Percentiles rank a stretch among this genome's conserved stretches.
phyloP scores from a whole-genome alignment of 2,329 filamentous ascomycete species.

The Claviceps sp. region DNA sequence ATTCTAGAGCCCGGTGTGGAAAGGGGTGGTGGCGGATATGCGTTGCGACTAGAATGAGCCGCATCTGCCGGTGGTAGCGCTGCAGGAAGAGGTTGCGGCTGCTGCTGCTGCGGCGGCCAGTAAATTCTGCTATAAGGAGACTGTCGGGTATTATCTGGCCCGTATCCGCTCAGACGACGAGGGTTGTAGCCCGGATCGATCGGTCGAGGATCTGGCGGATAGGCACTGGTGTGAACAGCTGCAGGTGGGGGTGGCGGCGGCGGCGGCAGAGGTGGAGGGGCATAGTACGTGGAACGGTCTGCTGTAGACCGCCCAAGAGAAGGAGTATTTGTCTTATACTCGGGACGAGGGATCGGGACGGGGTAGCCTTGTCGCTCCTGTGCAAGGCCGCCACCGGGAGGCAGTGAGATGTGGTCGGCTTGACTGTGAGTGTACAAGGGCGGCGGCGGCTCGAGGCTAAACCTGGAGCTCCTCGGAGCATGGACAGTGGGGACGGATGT shows the following conservation, averaged over 20 bases:
- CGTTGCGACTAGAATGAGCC: slow-evolving; percentile 9
- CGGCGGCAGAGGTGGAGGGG: slow-evolving; percentile 10
- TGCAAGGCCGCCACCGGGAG: slow-evolving; percentile 11
- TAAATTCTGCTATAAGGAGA: slow-evolving; percentile 17
- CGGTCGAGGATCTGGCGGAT: slow-evolving; percentile 17
- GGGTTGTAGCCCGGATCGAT: slow-evolving; percentile 19
- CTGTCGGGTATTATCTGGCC: slow-evolving; percentile 11
- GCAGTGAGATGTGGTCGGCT: slow-evolving; percentile 9
- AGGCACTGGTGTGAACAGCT: slow-evolving; percentile 12
- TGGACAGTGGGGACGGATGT: slow-evolving; percentile 11
- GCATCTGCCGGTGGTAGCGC: slow-evolving; percentile 2
- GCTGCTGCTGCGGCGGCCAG: slow-evolving; percentile 19
- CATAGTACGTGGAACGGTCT: slow-evolving; percentile 14
- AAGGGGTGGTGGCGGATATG: slow-evolving; percentile 11
- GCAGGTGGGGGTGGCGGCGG: slow-evolving; percentile 1
- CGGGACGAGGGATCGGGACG: background rate
- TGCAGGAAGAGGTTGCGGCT: background rate
- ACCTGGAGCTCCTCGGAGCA: slow-evolving; percentile 12
- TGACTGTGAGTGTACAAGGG: slow-evolving; percentile 11
- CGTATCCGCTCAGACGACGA: slow-evolving; percentile 20
- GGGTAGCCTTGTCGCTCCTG: slow-evolving; percentile 10
- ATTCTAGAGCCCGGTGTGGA: slow-evolving; percentile 16
- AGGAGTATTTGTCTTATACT: slow-evolving; percentile 11
- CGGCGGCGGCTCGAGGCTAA: slow-evolving; percentile 14
- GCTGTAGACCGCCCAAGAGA: slow-evolving; percentile 7